Evolutionary conservation across 495 filamentous ascomycete species (phyloP).

Genomic region (Darksidea phi): DNA sequence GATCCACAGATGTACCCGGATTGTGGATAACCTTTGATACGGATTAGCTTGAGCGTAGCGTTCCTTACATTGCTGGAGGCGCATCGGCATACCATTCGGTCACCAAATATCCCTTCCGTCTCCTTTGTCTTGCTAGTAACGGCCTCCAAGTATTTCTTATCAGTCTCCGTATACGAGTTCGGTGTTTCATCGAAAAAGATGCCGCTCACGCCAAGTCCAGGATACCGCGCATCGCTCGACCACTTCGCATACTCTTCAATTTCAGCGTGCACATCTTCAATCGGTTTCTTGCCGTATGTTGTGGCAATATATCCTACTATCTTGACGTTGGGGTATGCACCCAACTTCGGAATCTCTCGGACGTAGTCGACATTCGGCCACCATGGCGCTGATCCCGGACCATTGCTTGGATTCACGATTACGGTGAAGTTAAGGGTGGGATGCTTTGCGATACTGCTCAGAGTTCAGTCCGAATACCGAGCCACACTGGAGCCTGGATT

Average conservation of each 20-base stretch:
- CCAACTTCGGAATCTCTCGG: constrained; percentile 27
- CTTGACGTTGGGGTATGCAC: constrained; percentile 15
- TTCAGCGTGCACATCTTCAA: constrained; percentile 14
- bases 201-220: constrained; percentile 16
- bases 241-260: constrained; percentile 25
- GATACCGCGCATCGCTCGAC: neutral
- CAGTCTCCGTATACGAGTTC: constrained; percentile 31
- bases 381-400: constrained; percentile 18
- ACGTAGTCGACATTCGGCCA: constrained; percentile 26
- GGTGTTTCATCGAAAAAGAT: constrained; percentile 35
- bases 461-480: neutral
- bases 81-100: constrained; percentile 3
- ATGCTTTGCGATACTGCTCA: neutral
- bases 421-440: constrained; percentile 20
- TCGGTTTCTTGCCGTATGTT: constrained; percentile 8
- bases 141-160: constrained; percentile 39
- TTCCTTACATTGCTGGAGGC: too few relatives aligned
- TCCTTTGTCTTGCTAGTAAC: constrained; percentile 36
- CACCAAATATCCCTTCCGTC: constrained; percentile 20
- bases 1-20: constrained; percentile 16
- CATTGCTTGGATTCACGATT: constrained; percentile 29
- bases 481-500: neutral
- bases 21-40: constrained; percentile 21
- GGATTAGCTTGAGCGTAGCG: neutral
- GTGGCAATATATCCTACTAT: constrained; percentile 26